These are phyloP conservation scores for Saccharomycopsis babjevae DNA, from an alignment of 805 yeast genomes.

Conservation along the genomic window DNA sequence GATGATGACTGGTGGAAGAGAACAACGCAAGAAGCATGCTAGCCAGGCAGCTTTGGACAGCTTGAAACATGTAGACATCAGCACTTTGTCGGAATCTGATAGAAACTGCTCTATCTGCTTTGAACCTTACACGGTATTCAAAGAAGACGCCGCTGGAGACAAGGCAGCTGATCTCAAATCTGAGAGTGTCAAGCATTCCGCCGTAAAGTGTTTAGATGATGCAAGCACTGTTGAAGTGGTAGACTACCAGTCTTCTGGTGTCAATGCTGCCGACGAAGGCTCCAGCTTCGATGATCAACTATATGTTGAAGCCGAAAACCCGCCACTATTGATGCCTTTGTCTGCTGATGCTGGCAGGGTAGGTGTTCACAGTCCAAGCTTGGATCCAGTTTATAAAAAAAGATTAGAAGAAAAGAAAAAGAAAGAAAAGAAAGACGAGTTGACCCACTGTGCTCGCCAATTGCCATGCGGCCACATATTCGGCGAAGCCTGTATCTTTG, in stretches of 20 bases:
- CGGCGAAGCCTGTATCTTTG: constrained; percentile 74
- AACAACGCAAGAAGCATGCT: constrained; percentile 14
- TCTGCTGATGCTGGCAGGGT: background rate
- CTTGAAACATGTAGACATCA: constrained; percentile 6
- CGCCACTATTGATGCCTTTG: constrained; percentile 7
- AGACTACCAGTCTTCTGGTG: background rate
- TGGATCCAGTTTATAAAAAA: constrained; percentile 7
- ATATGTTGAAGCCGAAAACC: constrained; percentile 10
- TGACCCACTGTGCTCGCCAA: constrained; percentile 50
- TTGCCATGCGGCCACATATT: constrained; percentile 84
- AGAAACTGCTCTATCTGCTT: constrained; percentile 17
- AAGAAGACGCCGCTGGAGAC: background rate
- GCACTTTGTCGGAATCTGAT: constrained; percentile 8
- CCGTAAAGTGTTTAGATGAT: background rate
- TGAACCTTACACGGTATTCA: constrained; percentile 8
- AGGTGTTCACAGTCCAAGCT: background rate
- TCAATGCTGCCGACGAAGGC: background rate
- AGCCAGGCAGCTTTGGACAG: constrained; percentile 14
- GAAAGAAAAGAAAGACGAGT: background rate
- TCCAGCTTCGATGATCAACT: background rate
- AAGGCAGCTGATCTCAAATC: background rate
- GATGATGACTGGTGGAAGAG: background rate
- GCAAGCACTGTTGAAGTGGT: background rate
- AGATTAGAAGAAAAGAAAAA: constrained; percentile 2
- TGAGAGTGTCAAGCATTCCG: background rate